These are phyloP conservation scores for Tolypocladium tropicale DNA, from an alignment of 2,329 filamentous ascomycete species.

Conservation along the genomic window DNA sequence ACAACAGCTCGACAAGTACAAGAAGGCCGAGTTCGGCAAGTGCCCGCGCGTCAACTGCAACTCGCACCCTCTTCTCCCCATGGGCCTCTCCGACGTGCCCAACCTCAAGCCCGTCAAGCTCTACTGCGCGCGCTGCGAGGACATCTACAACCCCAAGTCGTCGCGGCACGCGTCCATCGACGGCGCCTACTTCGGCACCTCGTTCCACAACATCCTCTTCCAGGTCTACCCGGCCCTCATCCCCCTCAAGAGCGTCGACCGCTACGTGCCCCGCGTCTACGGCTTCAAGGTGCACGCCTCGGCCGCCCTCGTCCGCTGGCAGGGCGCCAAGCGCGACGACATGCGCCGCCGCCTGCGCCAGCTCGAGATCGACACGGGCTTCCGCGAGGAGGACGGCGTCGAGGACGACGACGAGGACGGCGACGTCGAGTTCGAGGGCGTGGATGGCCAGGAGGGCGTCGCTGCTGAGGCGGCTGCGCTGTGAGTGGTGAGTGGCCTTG, in stretches of 20 bases:
- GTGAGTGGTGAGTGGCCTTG: conserved; percentile 3
- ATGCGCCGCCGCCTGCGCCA: conserved; percentile 68
- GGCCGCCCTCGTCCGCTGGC: conserved; percentile 84
- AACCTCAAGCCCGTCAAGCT: conserved; percentile 89
- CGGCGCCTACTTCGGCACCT: conserved; percentile 95
- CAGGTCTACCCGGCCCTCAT: conserved; percentile 91
- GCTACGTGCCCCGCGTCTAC: conserved; percentile 85
- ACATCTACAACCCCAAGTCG: conserved; percentile 98
- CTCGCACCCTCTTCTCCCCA: conserved; percentile 83
- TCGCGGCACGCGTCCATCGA: conserved; percentile 91
- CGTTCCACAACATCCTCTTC: conserved; percentile 98
- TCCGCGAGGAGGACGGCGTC: conserved; percentile 57
- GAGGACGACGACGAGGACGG: conserved; percentile 48
- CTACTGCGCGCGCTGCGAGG: conserved; percentile 94
- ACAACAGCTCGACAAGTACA: conserved; percentile 94
- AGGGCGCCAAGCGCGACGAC: conserved; percentile 68
- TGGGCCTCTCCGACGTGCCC: conserved; percentile 84
- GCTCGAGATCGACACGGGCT: conserved; percentile 68
- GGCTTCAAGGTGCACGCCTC: conserved; percentile 92
- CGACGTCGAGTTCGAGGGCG: conserved; percentile 29
- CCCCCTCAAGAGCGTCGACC: conserved; percentile 72
- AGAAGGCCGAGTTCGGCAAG: conserved; percentile 95
- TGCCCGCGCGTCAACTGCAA: conserved; percentile 95
- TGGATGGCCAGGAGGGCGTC: conserved; percentile 18
- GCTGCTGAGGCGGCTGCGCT: conserved; percentile 15